Evolutionary conservation across 257 asterid species (phyloP).

Genomic region (Apocynum venetum): DNA sequence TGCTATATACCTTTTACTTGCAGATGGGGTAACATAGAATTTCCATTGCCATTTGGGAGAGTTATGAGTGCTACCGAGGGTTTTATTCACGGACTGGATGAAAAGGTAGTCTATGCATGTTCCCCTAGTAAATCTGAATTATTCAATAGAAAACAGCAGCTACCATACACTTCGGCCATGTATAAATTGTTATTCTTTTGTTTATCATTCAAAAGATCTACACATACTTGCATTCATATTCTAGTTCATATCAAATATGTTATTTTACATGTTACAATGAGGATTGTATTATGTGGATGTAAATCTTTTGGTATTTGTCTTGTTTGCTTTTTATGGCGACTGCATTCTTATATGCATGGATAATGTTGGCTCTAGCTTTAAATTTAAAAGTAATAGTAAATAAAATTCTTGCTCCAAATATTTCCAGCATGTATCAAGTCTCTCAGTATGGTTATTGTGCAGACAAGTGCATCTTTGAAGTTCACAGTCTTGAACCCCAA

Average conservation of each 20-base stretch:
- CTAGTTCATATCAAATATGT: not conserved
- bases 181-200: not conserved
- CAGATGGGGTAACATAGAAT: conserved; percentile 91
- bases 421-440: not conserved
- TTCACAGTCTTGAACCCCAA: conserved; percentile 92
- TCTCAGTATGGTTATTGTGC: conserved; percentile 20
- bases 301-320: not conserved
- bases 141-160: not conserved
- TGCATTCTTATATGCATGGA: not conserved
- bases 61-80: conserved; percentile 84
- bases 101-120: conserved; percentile 48
- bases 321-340: not conserved
- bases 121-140: not conserved
- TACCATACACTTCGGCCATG: not conserved
- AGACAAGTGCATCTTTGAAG: conserved; percentile 98
- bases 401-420: not conserved
- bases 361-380: not conserved
- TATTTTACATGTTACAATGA: not conserved
- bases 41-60: conserved; percentile 95
- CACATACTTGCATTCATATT: not conserved
- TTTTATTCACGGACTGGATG: conserved; percentile 84
- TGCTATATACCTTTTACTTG: conserved; percentile 16
- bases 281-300: not conserved
- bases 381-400: not conserved
- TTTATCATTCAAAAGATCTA: not conserved